Evolutionary conservation across 495 filamentous ascomycete species (phyloP), one percentile per base, ranked within the genome.

Genomic region (Entonaema liquescens): DNA sequence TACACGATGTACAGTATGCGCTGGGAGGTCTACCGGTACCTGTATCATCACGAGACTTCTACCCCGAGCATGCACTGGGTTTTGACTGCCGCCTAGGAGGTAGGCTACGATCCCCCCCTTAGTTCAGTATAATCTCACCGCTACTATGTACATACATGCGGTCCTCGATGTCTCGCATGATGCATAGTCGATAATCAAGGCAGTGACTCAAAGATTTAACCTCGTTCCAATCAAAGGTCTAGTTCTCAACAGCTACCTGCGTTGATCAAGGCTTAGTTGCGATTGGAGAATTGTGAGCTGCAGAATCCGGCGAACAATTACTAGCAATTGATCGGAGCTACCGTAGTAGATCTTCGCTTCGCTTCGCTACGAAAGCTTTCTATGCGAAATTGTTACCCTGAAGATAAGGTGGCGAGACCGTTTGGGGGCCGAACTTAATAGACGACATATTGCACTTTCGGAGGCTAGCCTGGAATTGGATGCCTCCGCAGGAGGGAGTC

Each of bases 381-480:
- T 36, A 64, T 19, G 44, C 1, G 50, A 29, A 6, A 19, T 28
- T 54, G 28, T 28, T 53, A 25, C 21, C 23, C 1, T 17, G 31
- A n/a, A 50, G 63, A 49, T 42, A 21, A 8, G 25, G 42, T 67
- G 59, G 59, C 53, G 53, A 59, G 66, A 29, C 6, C 13, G 0
- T 33, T 71, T 71, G 68, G 68, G 68, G 68, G 68, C 68, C 58
- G 36, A 50, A 26, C 50, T 36, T 56, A 40, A 26, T 19, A 47
- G 59, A 15, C 19, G 57, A 58, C 13, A 47, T 49, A 71, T 57
- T 60, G 42, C 40, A 62, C 38, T 62, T 61, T 42, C 59, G n/a
- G 5, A 25, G 36, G 31, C 62, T 35, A 65, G 25, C 23, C 44
- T 49, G 35, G 28, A 44, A 62, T 33, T 7, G 33, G 19, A 59